Evolutionary conservation across 176 grass and related monocot species (phyloP), one percentile per base, ranked within the genome.

Genomic region (Dendrocalamus sinicus): DNA sequence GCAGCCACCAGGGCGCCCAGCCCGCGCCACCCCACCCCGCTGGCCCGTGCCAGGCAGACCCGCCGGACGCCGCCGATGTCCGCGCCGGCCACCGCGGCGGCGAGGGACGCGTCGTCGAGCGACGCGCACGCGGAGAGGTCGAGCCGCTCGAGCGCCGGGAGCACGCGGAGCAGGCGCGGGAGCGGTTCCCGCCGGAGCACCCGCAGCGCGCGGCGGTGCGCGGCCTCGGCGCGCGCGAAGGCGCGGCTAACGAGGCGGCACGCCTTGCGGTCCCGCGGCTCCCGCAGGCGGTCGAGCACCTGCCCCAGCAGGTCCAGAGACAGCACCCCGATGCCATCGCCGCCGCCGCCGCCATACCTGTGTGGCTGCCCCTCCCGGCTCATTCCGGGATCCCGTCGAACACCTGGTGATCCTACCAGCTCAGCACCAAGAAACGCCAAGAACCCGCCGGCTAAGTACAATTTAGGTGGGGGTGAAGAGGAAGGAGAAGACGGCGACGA

Each of bases 401-500:
- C 67, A 46, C 2, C 77, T 66, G 44, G 39, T 61, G 28, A 53
- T 70, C 23, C 47, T 37, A 75, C 0, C 30, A 14, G 15, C 0
- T 7, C 44, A 1, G 3, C 19, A 22, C 16, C 20, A 86, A 79
- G 32, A 26, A 12, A 4, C 0, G 8, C 59, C 19, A 45, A 12
- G 4, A 12, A 63, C 65, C 16, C 4, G 9, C 8, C 6, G 19
- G 4, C 20, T 7, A 4, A 15, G 1, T 0, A 51, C 5, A 10
- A 47, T 51, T 93, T 90, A 96, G 70, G 96, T 96, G 72, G 96
- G 96, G 83, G 96, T 91, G 88, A 99, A 94, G 65, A 99, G 92
- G 88, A 99, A 99, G 74, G 94, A 96, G 71, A 90, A 78, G 54
- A 91, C 91, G 63, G 90, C 89, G 73, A 93, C 82, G 70, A 81